Base-by-base conservation (phyloP, 2,329 filamentous ascomycete genomes). In the Tolypocladium ophioglossoides region DNA sequence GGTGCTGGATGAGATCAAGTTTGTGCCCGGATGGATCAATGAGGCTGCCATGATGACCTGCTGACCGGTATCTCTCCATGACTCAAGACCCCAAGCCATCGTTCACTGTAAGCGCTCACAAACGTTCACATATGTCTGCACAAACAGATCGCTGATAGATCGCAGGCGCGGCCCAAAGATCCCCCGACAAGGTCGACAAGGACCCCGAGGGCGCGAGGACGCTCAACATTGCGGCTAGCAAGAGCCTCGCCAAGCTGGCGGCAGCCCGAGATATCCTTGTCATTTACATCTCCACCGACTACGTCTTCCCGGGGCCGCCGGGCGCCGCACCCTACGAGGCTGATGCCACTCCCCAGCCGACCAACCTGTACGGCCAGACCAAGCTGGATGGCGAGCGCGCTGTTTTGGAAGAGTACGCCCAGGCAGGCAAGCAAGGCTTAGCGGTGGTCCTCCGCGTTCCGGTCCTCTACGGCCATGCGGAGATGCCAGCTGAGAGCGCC, bases 321-420 rank as follows among this genome's bases (percentile, higher is more conserved):
- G 89, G 91, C n/a, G 86, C 95, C 54, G 91, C 91, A 6, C 91
- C 91, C 0, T 96, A 96, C 69, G 82, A 85, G 61, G 74, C 78
- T 0, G 76, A 83, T 56, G 79, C 84, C 1, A 64, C 72, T 11
- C 81, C 89, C 0, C 74, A 74, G 1, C 90, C 91, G 12, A 83
- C 90, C 2, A 96, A 96, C 64, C 70, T 91, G 56, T 96, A 84
- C 60, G 80, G 80, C 7, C 74, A 81, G 65, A 83, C 79, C 16
- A 84, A 84, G 67, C 68, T 82, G 4, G 80, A 83, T 22, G 80
- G 80, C 2, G 80, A 84, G 64, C 63, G 61, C 18, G 90, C 83
- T 1, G 83, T 91, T 11, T 69, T 92, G n/a, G 78, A 80, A 18
- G 80, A 77, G 49, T 86, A 76, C 58, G 63, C 71, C 44, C 67